Base-by-base conservation (phyloP, 352 stramenopile species). In the Pythium utonaiense region DNA sequence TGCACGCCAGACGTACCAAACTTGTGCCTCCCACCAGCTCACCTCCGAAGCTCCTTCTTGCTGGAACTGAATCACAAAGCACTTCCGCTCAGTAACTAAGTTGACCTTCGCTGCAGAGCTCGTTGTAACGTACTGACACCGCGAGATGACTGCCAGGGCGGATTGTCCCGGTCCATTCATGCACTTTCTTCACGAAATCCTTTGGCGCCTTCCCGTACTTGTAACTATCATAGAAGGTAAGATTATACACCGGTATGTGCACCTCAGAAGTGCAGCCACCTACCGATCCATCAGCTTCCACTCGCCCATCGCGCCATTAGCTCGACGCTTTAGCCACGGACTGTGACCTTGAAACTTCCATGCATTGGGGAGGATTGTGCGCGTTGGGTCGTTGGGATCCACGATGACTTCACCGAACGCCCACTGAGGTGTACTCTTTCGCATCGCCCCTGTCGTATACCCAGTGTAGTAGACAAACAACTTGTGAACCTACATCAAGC, bases 381-480 rank as follows among this genome's bases (percentile, higher is more conserved):
- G 52, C 31, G 78, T 70, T 12, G 84, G 82, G 28, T 86, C 77
- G 49, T 89, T 91, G 16, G 84, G 84, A 60, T 93, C 80, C n/a
- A 93, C 67, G 38, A 75, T 57, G 31, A 93, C 68, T 30, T 88
- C 42, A 3, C 84, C 84, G 22, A 91, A 93, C 24, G 84, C 72
- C 84, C 84, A 93, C 56, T 87, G 69, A 13, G 78, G 66, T 24
- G 74, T 86, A 34, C 81, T 57, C 27, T 68, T 58, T n/a, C 84
- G 81, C 84, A 93, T 93, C 19, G 62, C 47, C 3, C 80, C 79
- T 1, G 84, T 93, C 67, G 87, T 88, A 72, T 93, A 93, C 24
- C 71, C 84, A 36, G 81, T 91, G 62, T 93, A 93, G 56, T 90
- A 87, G 27, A 93, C 84, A 22, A 93, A 86, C 14, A 93, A 24